Evolutionary conservation across 106 monocot genomes (phyloP), one percentile per base, ranked within the genome.

Genomic region (Dendrobium chrysotoxum): DNA sequence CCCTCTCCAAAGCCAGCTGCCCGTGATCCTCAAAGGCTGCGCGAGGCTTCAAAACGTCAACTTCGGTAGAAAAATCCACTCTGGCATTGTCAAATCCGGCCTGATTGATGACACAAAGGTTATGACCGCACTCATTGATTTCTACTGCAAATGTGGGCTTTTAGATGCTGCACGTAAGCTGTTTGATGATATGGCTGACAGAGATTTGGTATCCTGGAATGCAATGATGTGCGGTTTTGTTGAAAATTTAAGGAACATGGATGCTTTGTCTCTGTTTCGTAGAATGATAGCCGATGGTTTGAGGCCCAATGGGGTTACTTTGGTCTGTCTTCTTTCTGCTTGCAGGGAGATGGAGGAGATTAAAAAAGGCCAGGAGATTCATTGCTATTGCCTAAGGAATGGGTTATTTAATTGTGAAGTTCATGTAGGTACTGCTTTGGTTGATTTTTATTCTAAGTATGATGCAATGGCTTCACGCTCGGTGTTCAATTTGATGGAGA

Each of bases 401-500:
- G 80, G 85, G 70, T 78, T 85, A 17, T 67, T 85, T 5, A 40
- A 72, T 68, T 55, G 40, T 7, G 81, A 77, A 17, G 77, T 72
- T 44, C 81, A 78, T 77, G 30, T 85, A 0, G 85, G 85, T n/a
- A 78, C 85, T 21, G 23, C 85, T 41, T 72, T 85, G 81, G 76
- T 85, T 39, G 81, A 81, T 42, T 85, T 85, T 55, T 85, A 85
- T 54, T 85, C 81, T 0, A 54, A 41, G 54, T 85, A 77, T 57
- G 81, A 76, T 42, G 77, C 54, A 25, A 55, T 16, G 50, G 77
- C 15, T 7, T 80, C 85, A 85, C 50, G 86, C 79, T 16, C 85
- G 79, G 81, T 89, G 85, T 91, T 91, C 28, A 88, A 87, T 68
- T 70, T 65, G 23, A 89, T 87, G 83, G 42, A 40, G 2, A n/a